phyloP scores from a whole-genome alignment of 129 eudicot species.

The Flaveria brownii region DNA sequence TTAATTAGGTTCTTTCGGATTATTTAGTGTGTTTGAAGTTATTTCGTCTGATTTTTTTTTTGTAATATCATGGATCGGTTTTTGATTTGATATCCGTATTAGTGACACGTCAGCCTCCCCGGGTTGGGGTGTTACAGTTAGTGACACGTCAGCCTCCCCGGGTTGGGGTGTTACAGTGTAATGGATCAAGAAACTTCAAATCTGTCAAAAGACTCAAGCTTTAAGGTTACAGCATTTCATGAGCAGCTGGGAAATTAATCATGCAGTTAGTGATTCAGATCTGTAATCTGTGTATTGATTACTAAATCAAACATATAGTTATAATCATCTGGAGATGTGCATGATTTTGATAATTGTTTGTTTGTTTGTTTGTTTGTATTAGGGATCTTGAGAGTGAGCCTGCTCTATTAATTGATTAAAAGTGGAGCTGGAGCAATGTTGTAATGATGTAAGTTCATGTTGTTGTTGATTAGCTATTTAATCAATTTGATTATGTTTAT shows the following conservation, averaged over 20 bases:
- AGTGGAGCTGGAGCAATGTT: conserved; percentile 3
- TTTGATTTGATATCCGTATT: too few species aligned
- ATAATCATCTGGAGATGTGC: neutral
- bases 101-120: too few species aligned
- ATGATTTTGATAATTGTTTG: neutral
- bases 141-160: too few species aligned
- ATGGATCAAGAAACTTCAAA: neutral
- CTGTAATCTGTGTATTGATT: neutral
- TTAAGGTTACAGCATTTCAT: conserved; percentile 11
- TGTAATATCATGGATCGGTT: too few species aligned
- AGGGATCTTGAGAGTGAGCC: conserved; percentile 3
- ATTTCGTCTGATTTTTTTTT: too few species aligned
- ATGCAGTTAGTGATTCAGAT: conserved; percentile 11
- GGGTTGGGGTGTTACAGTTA: too few species aligned
- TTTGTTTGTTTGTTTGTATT: neutral
- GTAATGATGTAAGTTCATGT: conserved; percentile 26
- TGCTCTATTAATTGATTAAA: neutral
- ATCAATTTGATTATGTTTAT: conserved; percentile 2
- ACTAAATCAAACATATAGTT: neutral
- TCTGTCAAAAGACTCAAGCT: conserved; percentile 12
- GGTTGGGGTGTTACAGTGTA: too few species aligned
- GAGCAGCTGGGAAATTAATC: conserved; percentile 6
- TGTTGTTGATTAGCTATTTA: conserved; percentile 3
- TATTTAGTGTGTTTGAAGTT: too few species aligned
- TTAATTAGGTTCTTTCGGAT: too few species aligned